Base-by-base conservation (phyloP, 1,139 yeast species). In the Blastobotrys capitulatus region DNA sequence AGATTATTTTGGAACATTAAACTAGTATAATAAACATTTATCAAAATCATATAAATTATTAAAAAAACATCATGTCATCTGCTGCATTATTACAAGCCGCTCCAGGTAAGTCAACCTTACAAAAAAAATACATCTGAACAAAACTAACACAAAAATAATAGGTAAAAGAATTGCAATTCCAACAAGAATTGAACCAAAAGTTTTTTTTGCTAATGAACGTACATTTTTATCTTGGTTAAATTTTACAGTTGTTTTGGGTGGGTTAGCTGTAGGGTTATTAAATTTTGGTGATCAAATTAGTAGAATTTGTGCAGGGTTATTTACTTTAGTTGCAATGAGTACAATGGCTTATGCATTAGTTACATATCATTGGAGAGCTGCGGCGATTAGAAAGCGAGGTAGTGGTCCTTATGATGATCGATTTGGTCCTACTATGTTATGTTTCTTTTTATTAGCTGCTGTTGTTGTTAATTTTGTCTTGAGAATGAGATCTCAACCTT, bases 311-410 rank as follows among this genome's bases (percentile, higher is more conserved):
- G 97, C 99, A 46, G 95, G 94, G 2, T 76, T 92, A 54, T 92
- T 92, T 76, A 94, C 98, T 2, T 77, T 92, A 55, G 75, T 72
- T 13, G 96, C 98, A 58, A 90, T 92, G 97, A 87, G 88, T 57
- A 92, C 97, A 34, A 92, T 92, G 99, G 78, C 84, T 8, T 92
- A 92, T 64, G 98, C 99, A 6, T 78, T 92, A 55, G 78, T 88
- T 45, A 94, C 97, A 20, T 92, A 94, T 69, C 99, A 92, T 70
- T 94, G 98, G 98, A 87, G 99, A 75, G 98, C 98, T 2, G 88
- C 90, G 66, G 98, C 98, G 54, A 92, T 92, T 61, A 83, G 99
- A 69, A 79, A 92, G 71, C 83, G 97, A 70, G 98, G 98, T 34
- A 79, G 95, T 12, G 98, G 98, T 45, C 98, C 98, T 29, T 92